Percentiles rank a stretch among this genome's conserved stretches.
These are phyloP conservation scores for Pestalotiopsis sp. DNA, from an alignment of 2,329 filamentous ascomycete genomes.

Conservation along the genomic window DNA sequence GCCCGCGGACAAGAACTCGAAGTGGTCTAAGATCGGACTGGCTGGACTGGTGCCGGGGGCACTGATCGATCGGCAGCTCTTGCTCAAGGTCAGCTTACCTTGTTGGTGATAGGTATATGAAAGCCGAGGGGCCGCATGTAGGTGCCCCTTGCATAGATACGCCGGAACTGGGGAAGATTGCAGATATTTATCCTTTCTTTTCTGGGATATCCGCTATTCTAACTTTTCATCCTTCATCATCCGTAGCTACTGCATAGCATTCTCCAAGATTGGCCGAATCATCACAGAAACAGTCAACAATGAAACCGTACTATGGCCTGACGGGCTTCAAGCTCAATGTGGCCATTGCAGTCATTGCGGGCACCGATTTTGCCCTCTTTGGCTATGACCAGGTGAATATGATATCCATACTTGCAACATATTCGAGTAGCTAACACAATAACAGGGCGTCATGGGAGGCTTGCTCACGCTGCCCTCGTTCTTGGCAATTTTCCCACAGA, in stretches of 20 bases:
- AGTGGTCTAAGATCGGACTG: neutral
- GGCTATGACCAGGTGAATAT: constrained; percentile 17
- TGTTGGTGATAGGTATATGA: neutral
- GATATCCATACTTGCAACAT: neutral
- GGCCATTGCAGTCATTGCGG: constrained; percentile 18
- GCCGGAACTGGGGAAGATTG: neutral
- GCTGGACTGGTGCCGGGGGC: neutral
- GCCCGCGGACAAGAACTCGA: neutral
- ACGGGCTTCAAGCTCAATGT: constrained; percentile 16
- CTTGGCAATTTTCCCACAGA: constrained; percentile 16
- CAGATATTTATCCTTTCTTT: neutral
- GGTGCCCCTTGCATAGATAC: neutral
- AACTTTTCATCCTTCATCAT: neutral
- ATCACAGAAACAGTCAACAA: neutral
- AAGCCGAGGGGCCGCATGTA: neutral
- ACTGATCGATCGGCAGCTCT: neutral
- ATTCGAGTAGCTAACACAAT: neutral
- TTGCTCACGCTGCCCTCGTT: constrained; percentile 12
- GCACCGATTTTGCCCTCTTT: constrained; percentile 20
- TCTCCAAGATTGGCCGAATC: neutral
- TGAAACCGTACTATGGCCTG: constrained; percentile 18
- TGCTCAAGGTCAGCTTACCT: neutral
- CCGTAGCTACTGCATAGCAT: neutral
- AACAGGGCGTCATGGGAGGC: constrained; percentile 4
- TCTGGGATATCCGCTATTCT: neutral